Conservation (phyloP, 23 red algal species). For the Chondrus crispus region DNA sequence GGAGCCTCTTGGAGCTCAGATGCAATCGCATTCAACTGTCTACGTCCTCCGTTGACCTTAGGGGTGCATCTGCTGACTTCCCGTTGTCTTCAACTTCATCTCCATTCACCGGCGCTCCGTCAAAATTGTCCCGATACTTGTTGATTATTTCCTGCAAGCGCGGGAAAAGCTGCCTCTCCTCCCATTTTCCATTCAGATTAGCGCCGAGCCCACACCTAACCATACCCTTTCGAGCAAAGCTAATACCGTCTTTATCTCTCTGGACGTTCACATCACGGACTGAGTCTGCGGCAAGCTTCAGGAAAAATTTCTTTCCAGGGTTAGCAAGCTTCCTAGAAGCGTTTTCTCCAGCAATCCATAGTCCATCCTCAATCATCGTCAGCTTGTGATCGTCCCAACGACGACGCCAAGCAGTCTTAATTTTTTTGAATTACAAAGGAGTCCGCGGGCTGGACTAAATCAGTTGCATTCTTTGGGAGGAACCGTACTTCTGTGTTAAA, state of each 20-base stretch:
- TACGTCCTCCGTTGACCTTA: too few species aligned
- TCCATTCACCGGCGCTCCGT: neutral
- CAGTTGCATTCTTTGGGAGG: neutral
- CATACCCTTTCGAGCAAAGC: neutral
- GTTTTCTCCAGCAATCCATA: neutral
- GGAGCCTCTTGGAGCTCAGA: neutral
- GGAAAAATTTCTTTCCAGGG: neutral
- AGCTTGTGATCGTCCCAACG: neutral
- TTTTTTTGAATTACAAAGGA: slow-evolving; percentile 15
- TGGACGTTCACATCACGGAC: neutral
- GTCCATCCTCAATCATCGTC: neutral
- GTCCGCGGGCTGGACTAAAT: neutral
- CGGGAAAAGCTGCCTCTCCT: neutral
- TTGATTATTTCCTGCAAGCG: neutral
- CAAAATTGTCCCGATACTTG: neutral
- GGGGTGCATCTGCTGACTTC: too few species aligned
- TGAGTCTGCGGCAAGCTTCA: neutral
- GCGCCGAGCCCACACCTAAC: neutral
- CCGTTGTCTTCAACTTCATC: too few species aligned
- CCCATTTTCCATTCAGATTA: neutral
- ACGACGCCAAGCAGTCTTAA: neutral
- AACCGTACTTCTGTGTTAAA: neutral
- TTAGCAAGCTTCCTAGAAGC: neutral
- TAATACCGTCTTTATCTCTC: neutral
- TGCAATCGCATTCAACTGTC: neutral